Base-by-base conservation (phyloP, 345 rosid genomes). In the Camelina neglecta region DNA sequence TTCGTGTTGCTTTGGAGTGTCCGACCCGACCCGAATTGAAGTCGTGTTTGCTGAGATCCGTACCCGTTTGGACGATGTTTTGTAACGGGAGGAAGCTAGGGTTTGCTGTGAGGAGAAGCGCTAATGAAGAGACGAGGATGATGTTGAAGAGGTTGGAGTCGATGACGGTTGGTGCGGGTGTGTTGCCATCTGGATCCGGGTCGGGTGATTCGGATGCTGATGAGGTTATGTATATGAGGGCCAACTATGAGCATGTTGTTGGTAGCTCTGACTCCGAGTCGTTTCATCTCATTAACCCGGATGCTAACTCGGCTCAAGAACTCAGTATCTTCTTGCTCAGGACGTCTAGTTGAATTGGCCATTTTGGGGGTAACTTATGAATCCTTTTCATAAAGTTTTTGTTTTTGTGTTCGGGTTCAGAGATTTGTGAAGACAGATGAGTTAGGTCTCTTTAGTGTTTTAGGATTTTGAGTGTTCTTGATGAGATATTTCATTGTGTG, bases 141-240 rank as follows among this genome's bases (percentile, higher is more conserved):
- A 85, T 92, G 83, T 69, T 94, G 29, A 90, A 86, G 86, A 85
- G 76, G 3, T 74, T 94, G 85, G 86, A 91, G 76, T 91, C 97
- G 1, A 85, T 79, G 69, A 91, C 92, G 0, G 88, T 88, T 36
- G 98, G 95, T 2, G 98, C 96, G 0, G 97, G 93, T 4, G 92
- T 87, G 56, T 81, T 94, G 20, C 95, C 96, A 0, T 47, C 78
- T 16, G 81, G 85, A 0, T 38, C 80, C 5, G 84, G 85, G 31
- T 63, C 75, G 47, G 51, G 36, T 18, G 80, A 88, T 2, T 38
- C 85, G 48, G 85, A 73, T 60, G 49, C 82, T 11, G 89, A 86
- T 73, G 96, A 90, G 79, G 76, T 94, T 38, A 87, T 86, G 88
- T 91, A 90, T 79, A 86, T 90, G 93, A 81, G 95, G 42, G 95